Base-by-base conservation (phyloP, 2,329 filamentous ascomycete species). In the Fusarium sp. region DNA sequence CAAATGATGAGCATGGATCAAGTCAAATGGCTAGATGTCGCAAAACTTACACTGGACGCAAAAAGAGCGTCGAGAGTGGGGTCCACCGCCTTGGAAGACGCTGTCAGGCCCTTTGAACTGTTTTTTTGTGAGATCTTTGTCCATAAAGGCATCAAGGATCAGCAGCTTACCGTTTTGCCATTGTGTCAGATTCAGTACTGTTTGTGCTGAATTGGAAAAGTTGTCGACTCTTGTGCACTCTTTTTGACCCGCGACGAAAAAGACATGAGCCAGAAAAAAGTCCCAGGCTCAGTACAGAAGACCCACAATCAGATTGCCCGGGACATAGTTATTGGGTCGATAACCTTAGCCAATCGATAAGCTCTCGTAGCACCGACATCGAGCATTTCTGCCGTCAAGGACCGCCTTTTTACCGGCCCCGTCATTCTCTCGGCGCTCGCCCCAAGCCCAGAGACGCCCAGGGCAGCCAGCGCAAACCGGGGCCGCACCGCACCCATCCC, bases 41-140 rank as follows among this genome's bases (percentile, higher is more conserved):
- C 62, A 62, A 51, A 67, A 88, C 91, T 84, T 88, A 94, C 92
- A 85, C 93, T 94, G 65, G 87, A 85, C 65, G 91, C 88, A 83
- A 95, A 95, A 44, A 95, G 87, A 70, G 91, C 90, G 78, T 91
- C 87, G 75, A 95, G 85, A 63, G 87, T 84, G 80, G 92, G 91
- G 85, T 95, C 92, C 68, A 94, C 85, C 68, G 87, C 86, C 81
- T 89, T 89, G 64, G 84, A 82, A 41, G 86, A 82, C 70, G 84
- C 85, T 58, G 81, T 74, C 68, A 89, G 76, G 64, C 78, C 76
- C 51, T 79, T 77, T 79, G 82, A 82, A 73, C 84, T 87, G 71
- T 28, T 57, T 66, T 66, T 42, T 36, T 60, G 55, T 78, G 54
- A 77, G 74, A 41, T 73, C 60, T 73, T 24, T 67, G 24, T 67